These are phyloP conservation scores for Protomyces arabidopsidicola DNA, from an alignment of 1,139 yeast species.

Conservation along the genomic window DNA sequence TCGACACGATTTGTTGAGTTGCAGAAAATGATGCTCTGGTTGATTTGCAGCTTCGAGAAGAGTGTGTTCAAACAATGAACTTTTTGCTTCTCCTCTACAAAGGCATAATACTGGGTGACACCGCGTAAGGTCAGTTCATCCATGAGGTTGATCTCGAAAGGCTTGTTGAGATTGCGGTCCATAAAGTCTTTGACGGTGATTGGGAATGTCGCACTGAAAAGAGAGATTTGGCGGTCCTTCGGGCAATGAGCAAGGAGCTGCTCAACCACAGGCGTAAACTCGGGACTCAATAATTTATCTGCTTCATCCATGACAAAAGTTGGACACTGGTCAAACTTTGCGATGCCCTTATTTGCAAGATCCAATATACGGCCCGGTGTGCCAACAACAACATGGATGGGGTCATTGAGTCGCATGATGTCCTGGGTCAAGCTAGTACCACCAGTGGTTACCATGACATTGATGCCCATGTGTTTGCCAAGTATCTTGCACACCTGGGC, in stretches of 20 bases:
- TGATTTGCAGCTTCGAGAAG: slow-evolving; percentile 87
- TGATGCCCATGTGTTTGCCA: slow-evolving; percentile 77
- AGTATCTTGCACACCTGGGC: slow-evolving; percentile 96
- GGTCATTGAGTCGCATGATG: slow-evolving; percentile 83
- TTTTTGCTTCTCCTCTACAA: slow-evolving; percentile 94
- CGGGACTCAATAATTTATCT: slow-evolving; percentile 90
- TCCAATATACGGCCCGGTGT: slow-evolving; percentile 97
- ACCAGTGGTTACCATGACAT: slow-evolving; percentile 98
- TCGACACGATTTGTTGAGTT: slow-evolving; percentile 96
- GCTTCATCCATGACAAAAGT: slow-evolving; percentile 98
- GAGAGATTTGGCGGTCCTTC: slow-evolving; percentile 68
- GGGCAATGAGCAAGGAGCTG: slow-evolving; percentile 85
- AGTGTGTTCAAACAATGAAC: slow-evolving; percentile 91
- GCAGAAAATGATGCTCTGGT: slow-evolving; percentile 94
- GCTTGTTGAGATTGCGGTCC: slow-evolving; percentile 64
- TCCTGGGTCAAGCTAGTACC: slow-evolving; percentile 95
- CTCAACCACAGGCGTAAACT: slow-evolving; percentile 81
- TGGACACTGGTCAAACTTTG: slow-evolving; percentile 81
- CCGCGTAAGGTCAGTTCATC: slow-evolving; percentile 95
- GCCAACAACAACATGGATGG: slow-evolving; percentile 87
- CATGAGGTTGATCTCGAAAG: slow-evolving; percentile 94
- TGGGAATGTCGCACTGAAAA: slow-evolving; percentile 96
- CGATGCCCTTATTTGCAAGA: slow-evolving; percentile 80
- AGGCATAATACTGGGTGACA: slow-evolving; percentile 94
- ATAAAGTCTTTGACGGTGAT: slow-evolving; percentile 85